phyloP scores from a whole-genome alignment of 257 asterid species.

The Plectranthus barbatus region DNA sequence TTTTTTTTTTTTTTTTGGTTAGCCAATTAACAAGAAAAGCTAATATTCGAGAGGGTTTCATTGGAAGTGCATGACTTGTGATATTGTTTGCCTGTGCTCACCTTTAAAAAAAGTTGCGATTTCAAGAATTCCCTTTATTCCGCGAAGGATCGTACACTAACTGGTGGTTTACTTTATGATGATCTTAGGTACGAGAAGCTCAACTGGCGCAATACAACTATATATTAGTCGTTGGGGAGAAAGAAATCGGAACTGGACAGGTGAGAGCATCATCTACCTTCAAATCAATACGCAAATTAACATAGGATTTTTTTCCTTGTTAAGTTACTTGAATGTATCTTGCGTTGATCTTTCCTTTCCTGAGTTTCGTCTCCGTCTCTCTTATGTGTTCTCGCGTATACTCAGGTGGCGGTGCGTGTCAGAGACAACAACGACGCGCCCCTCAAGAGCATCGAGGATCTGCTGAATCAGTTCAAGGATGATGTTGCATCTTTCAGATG shows the following conservation, averaged over 20 bases:
- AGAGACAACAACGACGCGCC: slow-evolving; percentile 44
- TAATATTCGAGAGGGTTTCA: background rate
- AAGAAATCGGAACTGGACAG: slow-evolving; percentile 75
- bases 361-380: too few relatives aligned
- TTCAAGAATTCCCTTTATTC: background rate
- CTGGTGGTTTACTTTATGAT: slow-evolving; percentile 2
- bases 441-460: slow-evolving; percentile 51
- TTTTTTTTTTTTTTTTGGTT: too few relatives aligned
- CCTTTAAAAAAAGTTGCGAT: background rate
- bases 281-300: background rate
- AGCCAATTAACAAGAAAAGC: background rate
- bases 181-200: slow-evolving; percentile 86
- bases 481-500: slow-evolving; percentile 52
- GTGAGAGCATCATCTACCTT: slow-evolving; percentile 30
- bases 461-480: slow-evolving; percentile 46
- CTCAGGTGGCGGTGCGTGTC: slow-evolving; percentile 70
- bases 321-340: too few relatives aligned
- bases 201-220: slow-evolving; percentile 89
- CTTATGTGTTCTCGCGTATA: background rate
- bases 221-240: slow-evolving; percentile 95
- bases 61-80: background rate
- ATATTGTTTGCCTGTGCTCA: background rate
- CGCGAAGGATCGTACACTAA: background rate
- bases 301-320: background rate
- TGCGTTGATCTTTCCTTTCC: too few relatives aligned